phyloP scores from a whole-genome alignment of 768 basidiomycete species.

The Chalciporus piperatus region DNA sequence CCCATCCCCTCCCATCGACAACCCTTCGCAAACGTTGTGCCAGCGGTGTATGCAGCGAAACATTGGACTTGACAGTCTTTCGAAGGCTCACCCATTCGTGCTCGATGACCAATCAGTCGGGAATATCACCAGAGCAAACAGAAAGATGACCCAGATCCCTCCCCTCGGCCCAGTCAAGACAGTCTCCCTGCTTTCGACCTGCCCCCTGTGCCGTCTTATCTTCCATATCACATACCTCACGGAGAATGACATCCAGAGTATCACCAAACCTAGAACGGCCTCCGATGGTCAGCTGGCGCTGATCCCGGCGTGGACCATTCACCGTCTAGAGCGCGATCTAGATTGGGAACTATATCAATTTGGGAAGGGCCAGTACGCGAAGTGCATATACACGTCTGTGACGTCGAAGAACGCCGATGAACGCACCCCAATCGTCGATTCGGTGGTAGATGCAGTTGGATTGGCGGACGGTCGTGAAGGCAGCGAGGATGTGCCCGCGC shows the following conservation, averaged over 20 bases:
- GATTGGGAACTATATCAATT: neutral
- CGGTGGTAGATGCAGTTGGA: neutral
- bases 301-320: slow-evolving; percentile 1
- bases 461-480: neutral
- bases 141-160: slow-evolving; percentile 1
- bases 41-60: slow-evolving; percentile 1
- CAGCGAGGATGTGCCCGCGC: neutral
- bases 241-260: neutral
- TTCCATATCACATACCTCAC: slow-evolving; percentile 8
- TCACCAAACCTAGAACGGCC: neutral
- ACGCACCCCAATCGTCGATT: neutral
- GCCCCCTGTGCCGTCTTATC: slow-evolving; percentile 11
- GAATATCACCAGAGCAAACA: neutral
- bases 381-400: slow-evolving; percentile 8
- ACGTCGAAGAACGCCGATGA: neutral
- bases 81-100: slow-evolving; percentile 1
- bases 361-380: slow-evolving; percentile 5
- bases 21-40: neutral
- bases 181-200: slow-evolving; percentile 7
- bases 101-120: neutral
- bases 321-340: neutral
- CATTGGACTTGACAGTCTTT: neutral
- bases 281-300: neutral
- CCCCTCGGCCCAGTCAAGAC: slow-evolving; percentile 1
- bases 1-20: neutral